These are phyloP conservation scores for Esteya vermicola DNA, from an alignment of 2,329 filamentous ascomycete genomes.

Conservation along the genomic window DNA sequence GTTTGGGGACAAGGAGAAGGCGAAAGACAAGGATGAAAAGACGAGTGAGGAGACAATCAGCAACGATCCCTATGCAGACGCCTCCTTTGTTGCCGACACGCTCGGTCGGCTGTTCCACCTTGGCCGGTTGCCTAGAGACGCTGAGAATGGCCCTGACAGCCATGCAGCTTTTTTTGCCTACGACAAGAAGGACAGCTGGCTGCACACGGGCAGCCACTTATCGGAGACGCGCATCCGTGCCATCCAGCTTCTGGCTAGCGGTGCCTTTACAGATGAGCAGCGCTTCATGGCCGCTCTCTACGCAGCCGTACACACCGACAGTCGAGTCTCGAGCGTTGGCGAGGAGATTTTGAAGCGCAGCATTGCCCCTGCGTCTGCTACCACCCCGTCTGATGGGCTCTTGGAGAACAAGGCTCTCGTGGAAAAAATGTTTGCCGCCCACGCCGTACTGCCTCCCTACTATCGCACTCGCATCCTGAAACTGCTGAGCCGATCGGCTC, in stretches of 20 bases:
- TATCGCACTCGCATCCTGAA: constrained; percentile 65
- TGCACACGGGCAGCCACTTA: constrained; percentile 44
- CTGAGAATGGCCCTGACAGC: neutral
- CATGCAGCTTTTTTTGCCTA: constrained; percentile 58
- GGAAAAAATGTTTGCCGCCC: constrained; percentile 54
- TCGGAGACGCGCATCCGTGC: constrained; percentile 56
- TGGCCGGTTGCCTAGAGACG: neutral
- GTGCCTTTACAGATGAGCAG: constrained; percentile 71
- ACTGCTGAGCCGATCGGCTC: constrained; percentile 62
- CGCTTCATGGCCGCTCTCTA: constrained; percentile 73
- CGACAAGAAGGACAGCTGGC: constrained; percentile 56
- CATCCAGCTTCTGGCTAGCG: constrained; percentile 63
- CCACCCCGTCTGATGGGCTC: no score
- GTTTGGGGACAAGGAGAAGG: no score
- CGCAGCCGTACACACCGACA: constrained; percentile 71
- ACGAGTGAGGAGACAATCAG: constrained; percentile 51
- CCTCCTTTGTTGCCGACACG: constrained; percentile 57
- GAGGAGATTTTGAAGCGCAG: constrained; percentile 80
- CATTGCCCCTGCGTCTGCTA: no score
- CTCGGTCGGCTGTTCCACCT: constrained; percentile 67
- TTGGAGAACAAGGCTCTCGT: constrained; percentile 56
- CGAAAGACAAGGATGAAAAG: no score
- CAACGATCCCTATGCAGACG: constrained; percentile 53
- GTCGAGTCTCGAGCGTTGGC: constrained; percentile 66
- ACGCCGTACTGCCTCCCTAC: constrained; percentile 56